These are phyloP conservation scores for Incumbomyces delicatus DNA, from an alignment of 2,329 filamentous ascomycete species.

Conservation along the genomic window DNA sequence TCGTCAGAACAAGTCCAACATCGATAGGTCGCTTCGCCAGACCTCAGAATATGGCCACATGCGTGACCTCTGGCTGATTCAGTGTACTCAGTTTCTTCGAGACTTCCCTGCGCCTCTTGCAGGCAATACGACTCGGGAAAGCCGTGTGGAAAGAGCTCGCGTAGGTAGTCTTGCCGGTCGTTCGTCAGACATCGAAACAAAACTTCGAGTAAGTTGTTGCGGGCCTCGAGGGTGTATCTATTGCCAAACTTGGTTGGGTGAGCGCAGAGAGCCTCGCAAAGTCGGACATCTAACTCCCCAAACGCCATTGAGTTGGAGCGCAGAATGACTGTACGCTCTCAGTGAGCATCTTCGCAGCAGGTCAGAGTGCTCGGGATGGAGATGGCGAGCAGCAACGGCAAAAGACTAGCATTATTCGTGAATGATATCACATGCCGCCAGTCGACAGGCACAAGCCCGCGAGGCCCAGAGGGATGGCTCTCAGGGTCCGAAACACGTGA, in stretches of 20 bases:
- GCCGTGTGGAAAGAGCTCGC: constrained; percentile 72
- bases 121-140: constrained; percentile 62
- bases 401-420: too few relatives aligned
- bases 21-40: constrained; percentile 83
- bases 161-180: constrained; percentile 62
- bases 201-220: constrained; percentile 60
- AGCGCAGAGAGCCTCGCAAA: constrained; percentile 71
- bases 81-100: constrained; percentile 90
- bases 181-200: constrained; percentile 83
- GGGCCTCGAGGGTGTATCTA: constrained; percentile 64
- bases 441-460: too few relatives aligned
- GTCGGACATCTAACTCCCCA: constrained; percentile 59
- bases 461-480: too few relatives aligned
- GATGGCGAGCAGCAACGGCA: too few relatives aligned
- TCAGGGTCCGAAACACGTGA: too few relatives aligned
- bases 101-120: constrained; percentile 77
- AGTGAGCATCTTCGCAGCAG: not conserved
- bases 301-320: constrained; percentile 29
- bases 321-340: not conserved
- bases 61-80: constrained; percentile 83
- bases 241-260: constrained; percentile 65
- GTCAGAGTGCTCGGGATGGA: too few relatives aligned
- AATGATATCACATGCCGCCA: too few relatives aligned
- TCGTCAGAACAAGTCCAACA: constrained; percentile 92
- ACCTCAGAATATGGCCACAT: constrained; percentile 95